Evolutionary conservation across 495 filamentous ascomycete genomes (phyloP).

Genomic region (Barbatosphaeria neglecta): DNA sequence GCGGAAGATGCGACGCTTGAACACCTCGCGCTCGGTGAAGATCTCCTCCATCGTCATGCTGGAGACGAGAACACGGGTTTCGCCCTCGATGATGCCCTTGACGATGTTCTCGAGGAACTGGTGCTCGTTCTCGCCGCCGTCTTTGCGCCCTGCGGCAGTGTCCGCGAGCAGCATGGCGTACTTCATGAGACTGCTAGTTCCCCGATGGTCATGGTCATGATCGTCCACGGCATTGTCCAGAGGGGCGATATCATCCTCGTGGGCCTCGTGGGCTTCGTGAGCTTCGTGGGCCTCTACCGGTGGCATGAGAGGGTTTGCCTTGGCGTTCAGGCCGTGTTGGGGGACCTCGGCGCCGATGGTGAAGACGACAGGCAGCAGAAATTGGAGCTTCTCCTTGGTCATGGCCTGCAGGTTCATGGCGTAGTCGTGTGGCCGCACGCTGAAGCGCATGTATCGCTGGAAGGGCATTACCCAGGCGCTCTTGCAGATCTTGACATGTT

Average conservation of each 20-base stretch:
- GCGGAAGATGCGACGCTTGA: conserved; percentile 65
- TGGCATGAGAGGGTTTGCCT: no score
- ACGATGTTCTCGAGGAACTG: conserved; percentile 73
- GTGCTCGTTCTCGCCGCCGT: conserved; percentile 22
- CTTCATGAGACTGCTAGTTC: conserved; percentile 54
- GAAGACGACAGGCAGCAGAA: conserved; percentile 69
- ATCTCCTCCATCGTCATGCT: conserved; percentile 84
- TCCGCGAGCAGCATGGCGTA: conserved; percentile 68
- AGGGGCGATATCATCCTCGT: conserved; percentile 9
- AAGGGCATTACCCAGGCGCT: conserved; percentile 58
- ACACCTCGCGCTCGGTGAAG: conserved; percentile 66
- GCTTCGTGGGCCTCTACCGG: not conserved
- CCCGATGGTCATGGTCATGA: conserved; percentile 25
- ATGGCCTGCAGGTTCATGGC: conserved; percentile 67
- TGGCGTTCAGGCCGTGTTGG: conserved; percentile 30
- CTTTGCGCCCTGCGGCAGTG: conserved; percentile 26
- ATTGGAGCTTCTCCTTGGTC: conserved; percentile 75
- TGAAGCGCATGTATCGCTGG: conserved; percentile 45
- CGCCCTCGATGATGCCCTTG: conserved; percentile 81
- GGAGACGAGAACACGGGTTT: conserved; percentile 65
- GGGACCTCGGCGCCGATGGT: conserved; percentile 69
- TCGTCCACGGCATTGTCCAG: conserved; percentile 5
- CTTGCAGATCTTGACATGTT: conserved; percentile 60
- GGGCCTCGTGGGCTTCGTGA: conserved; percentile 1
- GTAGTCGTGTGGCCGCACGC: conserved; percentile 66